Percentiles rank a stretch among this genome's conserved stretches.
Evolutionary conservation across 106 monocot species (phyloP).

Genomic region (Allium sativum): DNA sequence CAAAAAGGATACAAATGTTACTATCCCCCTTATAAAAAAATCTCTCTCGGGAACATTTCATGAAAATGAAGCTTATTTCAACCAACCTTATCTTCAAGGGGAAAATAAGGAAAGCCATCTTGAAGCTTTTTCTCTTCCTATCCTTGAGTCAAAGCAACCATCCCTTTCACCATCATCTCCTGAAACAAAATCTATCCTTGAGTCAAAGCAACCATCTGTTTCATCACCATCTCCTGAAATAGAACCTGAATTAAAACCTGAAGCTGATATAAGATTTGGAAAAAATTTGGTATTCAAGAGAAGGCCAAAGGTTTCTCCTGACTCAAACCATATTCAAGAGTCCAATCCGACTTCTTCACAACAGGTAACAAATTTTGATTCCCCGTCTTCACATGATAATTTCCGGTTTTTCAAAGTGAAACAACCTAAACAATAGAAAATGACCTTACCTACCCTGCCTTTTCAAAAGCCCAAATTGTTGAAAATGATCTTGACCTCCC

Average conservation of each 20-base stretch:
- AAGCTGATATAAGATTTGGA: too few relatives aligned
- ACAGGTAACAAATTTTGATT: constrained; percentile 6
- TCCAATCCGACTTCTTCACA: background rate
- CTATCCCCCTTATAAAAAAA: background rate
- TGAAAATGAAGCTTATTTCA: constrained; percentile 1
- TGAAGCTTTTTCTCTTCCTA: too few relatives aligned
- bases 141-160: too few relatives aligned
- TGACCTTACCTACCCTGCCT: too few relatives aligned
- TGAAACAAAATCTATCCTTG: too few relatives aligned
- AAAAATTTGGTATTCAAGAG: background rate
- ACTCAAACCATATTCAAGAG: background rate
- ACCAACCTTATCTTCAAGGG: background rate
- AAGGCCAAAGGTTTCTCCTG: background rate
- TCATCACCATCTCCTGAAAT: too few relatives aligned
- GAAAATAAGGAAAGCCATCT: background rate
- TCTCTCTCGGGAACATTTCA: background rate
- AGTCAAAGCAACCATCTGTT: too few relatives aligned
- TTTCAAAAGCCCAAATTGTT: background rate
- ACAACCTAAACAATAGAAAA: too few relatives aligned
- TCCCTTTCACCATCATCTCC: too few relatives aligned
- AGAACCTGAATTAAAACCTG: too few relatives aligned
- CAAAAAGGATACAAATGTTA: constrained; percentile 8
- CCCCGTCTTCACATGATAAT: too few relatives aligned
- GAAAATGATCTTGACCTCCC: background rate
- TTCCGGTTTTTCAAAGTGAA: too few relatives aligned